Evolutionary conservation across 2,329 filamentous ascomycete genomes (phyloP), one percentile per base, ranked within the genome.

Genomic region (Blastomyces silverae): DNA sequence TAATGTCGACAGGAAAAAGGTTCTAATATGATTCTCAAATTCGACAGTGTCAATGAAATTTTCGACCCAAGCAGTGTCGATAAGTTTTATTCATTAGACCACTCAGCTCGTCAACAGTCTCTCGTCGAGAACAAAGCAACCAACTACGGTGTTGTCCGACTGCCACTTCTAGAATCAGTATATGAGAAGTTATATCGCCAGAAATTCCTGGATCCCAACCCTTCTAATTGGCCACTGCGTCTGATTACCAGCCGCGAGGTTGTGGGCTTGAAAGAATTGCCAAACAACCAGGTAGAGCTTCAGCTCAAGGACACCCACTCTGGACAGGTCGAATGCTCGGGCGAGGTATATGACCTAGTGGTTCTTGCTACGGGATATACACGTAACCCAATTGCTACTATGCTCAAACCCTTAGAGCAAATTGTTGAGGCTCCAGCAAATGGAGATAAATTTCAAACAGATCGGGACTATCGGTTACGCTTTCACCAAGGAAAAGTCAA

Each of bases 61-160:
- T 97, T 97, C 82, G 92, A 97, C 79, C 93, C 93, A 0, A 87
- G 89, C 44, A 89, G 88, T 66, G 87, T 96, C 39, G 89, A 96
- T 74, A 82, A 82, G 56, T 85, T 96, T 70, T 97, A 87, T 79
- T 80, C 84, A 60, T 86, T 88, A 69, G 81, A 88, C 0, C 79
- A 87, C 0, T 80, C 82, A 56, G 81, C 87, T 67, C 89, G 92
- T 60, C 79, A 83, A 42, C 77, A 79, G 17, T 80, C 81, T 34
- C 80, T 96, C 62, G 79, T 82, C 20, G 86, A 87, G 62, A 90
- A 95, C 70, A 88, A 89, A 66, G 87, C 87, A 39, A 97, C 93
- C 66, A 97, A 97, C 80, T 97, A 97, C 76, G 90, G 91, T 62
- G 93, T 97, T 4, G 93, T 99, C 3, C 87, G 93, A 8, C 84